Evolutionary conservation across 202 grass and related monocot genomes (phyloP), one percentile per base, ranked within the genome.

Genomic region (Zizania palustris): DNA sequence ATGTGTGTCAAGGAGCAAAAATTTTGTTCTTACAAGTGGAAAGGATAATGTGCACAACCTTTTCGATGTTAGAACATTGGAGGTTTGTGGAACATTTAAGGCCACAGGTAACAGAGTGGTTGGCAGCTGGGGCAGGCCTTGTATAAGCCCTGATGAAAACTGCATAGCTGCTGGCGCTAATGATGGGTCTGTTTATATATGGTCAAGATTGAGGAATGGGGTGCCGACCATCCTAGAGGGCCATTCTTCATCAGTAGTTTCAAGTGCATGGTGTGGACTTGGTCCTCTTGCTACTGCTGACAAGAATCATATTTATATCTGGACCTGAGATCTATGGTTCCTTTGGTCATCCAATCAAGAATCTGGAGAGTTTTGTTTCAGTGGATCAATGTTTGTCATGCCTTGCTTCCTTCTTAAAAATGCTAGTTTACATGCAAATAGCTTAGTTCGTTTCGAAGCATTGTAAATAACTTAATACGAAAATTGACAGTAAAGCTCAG

Each of bases 261-360:
- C 91, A 45, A 92, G 96, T 71, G 69, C 87, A 53, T 99, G 92
- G 92, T 90, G 89, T 69, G 91, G 86, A 15, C 72, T 82, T 35
- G 96, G 96, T 15, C 62, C 71, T 59, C 61, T 99, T 54, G 92
- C 91, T 5, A 90, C 89, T 51, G 71, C 96, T 1, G 96, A 99
- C 79, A 90, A 53, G 80, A 95, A 95, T 77, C 85, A 93, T 90
- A 89, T 99, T 83, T 94, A 81, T 82, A 90, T 99, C 34, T 99
- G 92, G 96, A 82, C 65, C 76, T 99, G 78, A 99, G 40, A 82
- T 50, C 18, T 72, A 65, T 5, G 57, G 1, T 43, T 61, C 54
- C 45, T 72, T 44, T 22, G 57, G 49, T 60, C 45, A 36, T 73
- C 4, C 20, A 28, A 67, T 78, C 16, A 63, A 69, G 76, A 34